phyloP scores from a whole-genome alignment of 2,329 filamentous ascomycete species.

The Aspergillus sp. region DNA sequence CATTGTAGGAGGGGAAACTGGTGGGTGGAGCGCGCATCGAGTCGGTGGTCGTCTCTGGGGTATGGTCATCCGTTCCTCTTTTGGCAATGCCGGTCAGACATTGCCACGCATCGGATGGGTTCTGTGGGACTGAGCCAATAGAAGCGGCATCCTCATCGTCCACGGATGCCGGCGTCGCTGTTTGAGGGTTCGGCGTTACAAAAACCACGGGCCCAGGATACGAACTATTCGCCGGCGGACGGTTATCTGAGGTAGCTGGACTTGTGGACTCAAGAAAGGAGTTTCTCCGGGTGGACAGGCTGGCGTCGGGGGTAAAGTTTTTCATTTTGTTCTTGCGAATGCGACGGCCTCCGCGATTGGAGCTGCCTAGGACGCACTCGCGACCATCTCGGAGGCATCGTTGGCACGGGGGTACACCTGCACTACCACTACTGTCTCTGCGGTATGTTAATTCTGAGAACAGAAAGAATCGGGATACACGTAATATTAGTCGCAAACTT shows the following conservation, averaged over 20 bases:
- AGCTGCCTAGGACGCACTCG: conserved; percentile 59
- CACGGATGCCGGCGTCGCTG: conserved; percentile 24
- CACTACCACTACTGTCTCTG: conserved; percentile 47
- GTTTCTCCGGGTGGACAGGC: conserved; percentile 23
- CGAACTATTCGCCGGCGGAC: conserved; percentile 22
- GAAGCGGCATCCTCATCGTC: conserved; percentile 42
- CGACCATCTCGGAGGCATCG: conserved; percentile 58
- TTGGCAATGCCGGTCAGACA: conserved; percentile 47
- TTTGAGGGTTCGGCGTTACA: conserved; percentile 30
- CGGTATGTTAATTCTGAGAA: conserved; percentile 1
- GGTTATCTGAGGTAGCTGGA: conserved; percentile 26
- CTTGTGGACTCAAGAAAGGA: conserved; percentile 25
- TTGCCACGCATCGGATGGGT: conserved; percentile 51
- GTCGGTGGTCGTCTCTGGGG: conserved; percentile 21
- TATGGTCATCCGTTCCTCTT: conserved; percentile 27
- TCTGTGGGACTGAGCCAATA: conserved; percentile 44
- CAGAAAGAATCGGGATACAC: not conserved
- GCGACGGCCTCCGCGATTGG: conserved; percentile 59
- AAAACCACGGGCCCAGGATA: conserved; percentile 37
- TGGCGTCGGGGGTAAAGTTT: conserved; percentile 29
- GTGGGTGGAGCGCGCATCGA: conserved; percentile 22
- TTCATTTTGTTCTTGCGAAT: conserved; percentile 54
- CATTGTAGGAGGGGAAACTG: conserved; percentile 24
- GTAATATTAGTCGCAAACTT: conserved; percentile 26
- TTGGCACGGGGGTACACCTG: conserved; percentile 55